A percentile compares a stretch with the other conserved stretches of the same genome.
Evolutionary conservation across 1,139 yeast genomes (phyloP).

Genomic region (Candida neerlandica): DNA sequence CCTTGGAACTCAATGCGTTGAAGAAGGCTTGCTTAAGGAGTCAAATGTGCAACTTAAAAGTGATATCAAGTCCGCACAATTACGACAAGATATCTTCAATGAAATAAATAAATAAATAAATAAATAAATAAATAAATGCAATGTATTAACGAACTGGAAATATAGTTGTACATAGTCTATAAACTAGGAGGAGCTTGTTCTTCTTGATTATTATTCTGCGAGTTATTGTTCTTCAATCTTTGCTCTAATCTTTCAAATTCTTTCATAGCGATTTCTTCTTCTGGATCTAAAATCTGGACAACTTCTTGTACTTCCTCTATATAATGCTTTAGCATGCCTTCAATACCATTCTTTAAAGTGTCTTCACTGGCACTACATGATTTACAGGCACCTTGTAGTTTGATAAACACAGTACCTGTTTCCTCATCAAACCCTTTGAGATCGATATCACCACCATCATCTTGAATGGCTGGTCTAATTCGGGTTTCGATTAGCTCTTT

Average conservation of each 20-base stretch:
- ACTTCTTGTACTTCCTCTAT: conserved; percentile 81
- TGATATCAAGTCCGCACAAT: conserved; percentile 22
- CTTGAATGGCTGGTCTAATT: conserved; percentile 68
- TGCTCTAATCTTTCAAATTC: conserved; percentile 72
- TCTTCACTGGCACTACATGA: conserved; percentile 77
- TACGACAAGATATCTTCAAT: conserved; percentile 23
- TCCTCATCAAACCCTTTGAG: conserved; percentile 70
- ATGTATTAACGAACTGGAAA: background rate
- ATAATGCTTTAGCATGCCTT: conserved; percentile 81
- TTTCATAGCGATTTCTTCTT: conserved; percentile 55
- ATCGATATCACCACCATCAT: conserved; percentile 83
- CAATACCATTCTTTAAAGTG: conserved; percentile 79
- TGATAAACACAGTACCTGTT: conserved; percentile 70
- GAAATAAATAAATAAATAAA: conserved; percentile 17
- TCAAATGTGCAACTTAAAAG: conserved; percentile 26
- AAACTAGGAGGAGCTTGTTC: conserved; percentile 37
- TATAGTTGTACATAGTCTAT: conserved; percentile 16
- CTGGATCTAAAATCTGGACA: conserved; percentile 59
- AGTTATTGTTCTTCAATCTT: conserved; percentile 26
- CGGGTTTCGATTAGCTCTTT: conserved; percentile 63
- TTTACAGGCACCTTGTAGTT: conserved; percentile 82
- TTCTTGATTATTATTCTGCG: background rate
- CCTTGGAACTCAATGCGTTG: conserved; percentile 41
- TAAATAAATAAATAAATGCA: conserved; percentile 13
- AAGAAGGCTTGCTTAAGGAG: conserved; percentile 41